A percentile compares a stretch with the other conserved stretches of the same genome.
These are phyloP conservation scores for Paratrimastix pyriformis DNA, from an alignment of 78 protist species.

Conservation along the genomic window DNA sequence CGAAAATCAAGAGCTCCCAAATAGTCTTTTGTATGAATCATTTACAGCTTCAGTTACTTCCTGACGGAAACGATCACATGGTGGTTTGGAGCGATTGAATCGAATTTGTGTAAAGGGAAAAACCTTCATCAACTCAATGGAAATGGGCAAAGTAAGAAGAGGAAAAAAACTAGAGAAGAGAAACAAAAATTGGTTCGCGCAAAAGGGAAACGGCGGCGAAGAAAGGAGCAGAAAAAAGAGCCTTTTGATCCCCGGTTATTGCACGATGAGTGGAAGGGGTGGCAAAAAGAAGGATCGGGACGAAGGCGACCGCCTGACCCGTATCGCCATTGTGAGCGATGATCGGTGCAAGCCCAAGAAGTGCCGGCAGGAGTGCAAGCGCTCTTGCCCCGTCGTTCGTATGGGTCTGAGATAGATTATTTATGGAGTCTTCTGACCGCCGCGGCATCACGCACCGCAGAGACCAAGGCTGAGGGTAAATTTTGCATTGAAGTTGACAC, in stretches of 20 bases:
- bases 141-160: background rate
- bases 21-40: no score
- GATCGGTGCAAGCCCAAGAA: slow-evolving; percentile 96
- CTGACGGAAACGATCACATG: no score
- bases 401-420: slow-evolving; percentile 35
- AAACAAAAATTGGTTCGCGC: background rate
- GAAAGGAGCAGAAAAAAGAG: background rate
- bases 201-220: background rate
- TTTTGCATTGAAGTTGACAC: slow-evolving; percentile 90
- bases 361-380: slow-evolving; percentile 92
- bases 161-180: background rate
- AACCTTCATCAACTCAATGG: background rate
- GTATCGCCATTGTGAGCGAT: slow-evolving; percentile 90
- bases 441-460: no score
- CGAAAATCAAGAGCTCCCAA: no score
- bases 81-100: no score
- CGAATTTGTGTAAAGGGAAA: no score
- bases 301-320: slow-evolving; percentile 53
- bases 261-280: background rate
- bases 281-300: background rate
- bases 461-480: slow-evolving; percentile 61
- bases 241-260: background rate
- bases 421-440: background rate
- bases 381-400: slow-evolving; percentile 92
- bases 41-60: no score